Conservation (phyloP, 2,329 filamentous ascomycete species). For the Pseudopyrenochaeta lycopersici region DNA sequence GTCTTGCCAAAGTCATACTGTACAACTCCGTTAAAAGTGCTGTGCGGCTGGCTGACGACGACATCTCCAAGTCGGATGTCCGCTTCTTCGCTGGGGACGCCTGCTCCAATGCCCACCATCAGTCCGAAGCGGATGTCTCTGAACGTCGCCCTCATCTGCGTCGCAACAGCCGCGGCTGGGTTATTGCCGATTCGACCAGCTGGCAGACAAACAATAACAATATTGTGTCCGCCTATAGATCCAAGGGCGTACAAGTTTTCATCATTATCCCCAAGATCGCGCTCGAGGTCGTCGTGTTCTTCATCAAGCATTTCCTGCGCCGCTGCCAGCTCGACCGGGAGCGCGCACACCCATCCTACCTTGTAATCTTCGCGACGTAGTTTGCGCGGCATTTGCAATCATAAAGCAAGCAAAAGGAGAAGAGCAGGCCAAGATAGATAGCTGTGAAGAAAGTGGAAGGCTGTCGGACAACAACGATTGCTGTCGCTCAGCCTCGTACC, state of each 20-base stretch:
- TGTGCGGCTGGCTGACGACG: constrained; percentile 27
- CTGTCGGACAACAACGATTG: neutral
- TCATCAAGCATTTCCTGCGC: constrained; percentile 17
- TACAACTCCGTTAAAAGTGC: constrained; percentile 15
- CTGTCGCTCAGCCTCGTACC: constrained; percentile 16
- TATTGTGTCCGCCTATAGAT: constrained; percentile 39
- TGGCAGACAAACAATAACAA: constrained; percentile 31
- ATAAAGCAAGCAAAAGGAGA: neutral
- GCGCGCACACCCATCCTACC: constrained; percentile 24
- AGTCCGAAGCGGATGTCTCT: constrained; percentile 48
- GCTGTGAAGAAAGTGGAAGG: neutral
- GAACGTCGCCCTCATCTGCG: constrained; percentile 44
- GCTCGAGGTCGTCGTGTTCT: constrained; percentile 17
- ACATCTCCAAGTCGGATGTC: constrained; percentile 38
- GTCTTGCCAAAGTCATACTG: constrained; percentile 33
- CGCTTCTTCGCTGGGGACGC: constrained; percentile 23
- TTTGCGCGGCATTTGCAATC: constrained; percentile 6
- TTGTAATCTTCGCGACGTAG: constrained; percentile 17
- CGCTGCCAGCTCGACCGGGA: constrained; percentile 18
- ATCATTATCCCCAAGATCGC: constrained; percentile 35
- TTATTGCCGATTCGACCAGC: constrained; percentile 43
- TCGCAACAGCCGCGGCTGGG: constrained; percentile 44
- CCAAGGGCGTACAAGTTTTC: constrained; percentile 32
- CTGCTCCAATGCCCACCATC: constrained; percentile 56
- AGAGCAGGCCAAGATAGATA: neutral